These are phyloP conservation scores for Cyamopsis tetragonoloba DNA, from an alignment of 306 rosid species.

Conservation along the genomic window DNA sequence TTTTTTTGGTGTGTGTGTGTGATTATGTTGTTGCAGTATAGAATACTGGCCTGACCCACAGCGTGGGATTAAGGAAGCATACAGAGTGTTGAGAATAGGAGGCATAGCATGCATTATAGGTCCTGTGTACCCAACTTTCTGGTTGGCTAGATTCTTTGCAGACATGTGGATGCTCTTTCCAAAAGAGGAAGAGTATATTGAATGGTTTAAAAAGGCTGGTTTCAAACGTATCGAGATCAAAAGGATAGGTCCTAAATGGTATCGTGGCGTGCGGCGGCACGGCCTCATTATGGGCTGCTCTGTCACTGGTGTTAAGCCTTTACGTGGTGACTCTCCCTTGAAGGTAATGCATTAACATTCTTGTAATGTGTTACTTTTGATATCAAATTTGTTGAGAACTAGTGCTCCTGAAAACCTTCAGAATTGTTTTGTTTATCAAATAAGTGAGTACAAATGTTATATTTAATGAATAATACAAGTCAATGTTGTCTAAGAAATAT, in stretches of 20 bases:
- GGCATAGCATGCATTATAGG: conserved; percentile 86
- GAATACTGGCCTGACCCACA: conserved; percentile 95
- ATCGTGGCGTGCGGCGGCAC: conserved; percentile 78
- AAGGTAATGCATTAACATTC: conserved; percentile 38
- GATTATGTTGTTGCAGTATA: conserved; percentile 45
- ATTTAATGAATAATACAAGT: background rate
- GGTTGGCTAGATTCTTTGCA: conserved; percentile 84
- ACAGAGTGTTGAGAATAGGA: conserved; percentile 71
- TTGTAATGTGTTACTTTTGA: background rate
- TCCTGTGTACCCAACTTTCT: conserved; percentile 81
- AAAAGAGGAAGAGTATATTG: conserved; percentile 78
- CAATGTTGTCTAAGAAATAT: background rate
- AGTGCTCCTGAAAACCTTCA: background rate
- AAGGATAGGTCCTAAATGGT: conserved; percentile 94
- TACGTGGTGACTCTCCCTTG: conserved; percentile 76
- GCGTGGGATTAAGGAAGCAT: conserved; percentile 85
- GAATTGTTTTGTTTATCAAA: background rate
- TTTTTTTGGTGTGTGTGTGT: background rate
- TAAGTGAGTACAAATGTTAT: background rate
- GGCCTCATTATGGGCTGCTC: conserved; percentile 93
- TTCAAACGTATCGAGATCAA: conserved; percentile 70
- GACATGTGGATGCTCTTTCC: conserved; percentile 91
- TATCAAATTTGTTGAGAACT: background rate
- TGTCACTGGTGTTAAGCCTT: conserved; percentile 75
- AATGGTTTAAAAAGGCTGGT: conserved; percentile 80